phyloP scores from a whole-genome alignment of 305 asterid genomes.

The Caryopteris hybrid region DNA sequence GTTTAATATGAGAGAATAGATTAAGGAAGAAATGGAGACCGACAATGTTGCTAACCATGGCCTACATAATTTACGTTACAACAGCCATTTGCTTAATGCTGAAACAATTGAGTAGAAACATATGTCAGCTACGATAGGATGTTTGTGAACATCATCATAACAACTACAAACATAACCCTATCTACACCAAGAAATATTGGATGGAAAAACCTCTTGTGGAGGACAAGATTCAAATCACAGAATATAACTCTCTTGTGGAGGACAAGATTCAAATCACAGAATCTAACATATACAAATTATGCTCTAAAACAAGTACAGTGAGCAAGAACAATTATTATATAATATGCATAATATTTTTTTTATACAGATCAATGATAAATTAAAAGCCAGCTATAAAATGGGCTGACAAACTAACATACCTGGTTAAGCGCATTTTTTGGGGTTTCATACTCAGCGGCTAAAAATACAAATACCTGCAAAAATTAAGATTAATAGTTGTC shows the following conservation, averaged over 20 bases:
- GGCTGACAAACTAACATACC: constrained; percentile 34
- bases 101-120: neutral
- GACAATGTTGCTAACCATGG: neutral
- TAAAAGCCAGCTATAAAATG: neutral
- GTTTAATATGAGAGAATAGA: neutral
- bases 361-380: neutral
- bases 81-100: neutral
- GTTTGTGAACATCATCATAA: neutral
- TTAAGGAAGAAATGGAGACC: neutral
- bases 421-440: constrained; percentile 79
- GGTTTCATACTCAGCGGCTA: constrained; percentile 93
- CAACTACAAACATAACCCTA: neutral
- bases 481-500: neutral
- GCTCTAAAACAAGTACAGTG: neutral
- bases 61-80: neutral
- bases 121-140: neutral
- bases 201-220: neutral
- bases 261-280: neutral
- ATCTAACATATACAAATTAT: neutral
- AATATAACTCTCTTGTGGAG: neutral
- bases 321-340: neutral
- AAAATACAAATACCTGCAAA: constrained; percentile 86
- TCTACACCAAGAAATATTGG: neutral
- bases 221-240: neutral
- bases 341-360: neutral